Conservation (phyloP, 352 stramenopile species). For the Phytophthora quininea region DNA sequence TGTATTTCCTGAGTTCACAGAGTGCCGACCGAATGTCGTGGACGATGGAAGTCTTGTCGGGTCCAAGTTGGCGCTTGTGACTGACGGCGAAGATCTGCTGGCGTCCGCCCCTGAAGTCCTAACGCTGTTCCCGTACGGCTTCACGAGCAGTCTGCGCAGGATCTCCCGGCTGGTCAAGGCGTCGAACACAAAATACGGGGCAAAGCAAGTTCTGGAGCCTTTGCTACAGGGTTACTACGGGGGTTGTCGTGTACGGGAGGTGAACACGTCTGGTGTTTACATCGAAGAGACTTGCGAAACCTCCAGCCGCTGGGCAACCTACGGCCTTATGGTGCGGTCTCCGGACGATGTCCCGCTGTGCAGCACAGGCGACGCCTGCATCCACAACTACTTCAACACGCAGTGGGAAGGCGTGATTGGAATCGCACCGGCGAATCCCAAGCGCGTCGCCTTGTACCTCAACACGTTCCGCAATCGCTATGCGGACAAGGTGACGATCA, state of each 20-base stretch:
- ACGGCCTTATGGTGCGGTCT: constrained; percentile 18
- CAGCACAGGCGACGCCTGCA: constrained; percentile 5
- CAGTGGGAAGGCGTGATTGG: constrained; percentile 15
- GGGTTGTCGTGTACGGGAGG: constrained; percentile 4
- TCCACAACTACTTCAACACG: constrained; percentile 21
- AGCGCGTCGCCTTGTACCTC: constrained; percentile 3
- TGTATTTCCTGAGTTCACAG: constrained; percentile 23
- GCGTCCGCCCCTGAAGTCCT: constrained; percentile 10
- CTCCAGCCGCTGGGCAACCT: constrained; percentile 12
- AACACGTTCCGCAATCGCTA: constrained; percentile 19
- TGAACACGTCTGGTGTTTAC: constrained; percentile 6
- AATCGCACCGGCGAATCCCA: neutral
- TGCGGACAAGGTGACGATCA: constrained; percentile 8
- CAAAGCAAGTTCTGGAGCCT: neutral
- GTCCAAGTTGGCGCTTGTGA: constrained; percentile 16
- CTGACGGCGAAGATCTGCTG: constrained; percentile 9
- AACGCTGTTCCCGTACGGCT: constrained; percentile 24
- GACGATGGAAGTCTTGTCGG: constrained; percentile 4
- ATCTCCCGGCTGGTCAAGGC: constrained; percentile 5
- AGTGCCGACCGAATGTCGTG: constrained; percentile 12
- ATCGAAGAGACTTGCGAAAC: constrained; percentile 17
- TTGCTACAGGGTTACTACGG: constrained; percentile 11
- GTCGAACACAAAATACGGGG: neutral
- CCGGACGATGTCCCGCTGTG: constrained; percentile 24
- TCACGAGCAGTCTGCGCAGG: constrained; percentile 13